Base-by-base conservation (phyloP, 1,139 yeast genomes). In the Pichia norvegensis region DNA sequence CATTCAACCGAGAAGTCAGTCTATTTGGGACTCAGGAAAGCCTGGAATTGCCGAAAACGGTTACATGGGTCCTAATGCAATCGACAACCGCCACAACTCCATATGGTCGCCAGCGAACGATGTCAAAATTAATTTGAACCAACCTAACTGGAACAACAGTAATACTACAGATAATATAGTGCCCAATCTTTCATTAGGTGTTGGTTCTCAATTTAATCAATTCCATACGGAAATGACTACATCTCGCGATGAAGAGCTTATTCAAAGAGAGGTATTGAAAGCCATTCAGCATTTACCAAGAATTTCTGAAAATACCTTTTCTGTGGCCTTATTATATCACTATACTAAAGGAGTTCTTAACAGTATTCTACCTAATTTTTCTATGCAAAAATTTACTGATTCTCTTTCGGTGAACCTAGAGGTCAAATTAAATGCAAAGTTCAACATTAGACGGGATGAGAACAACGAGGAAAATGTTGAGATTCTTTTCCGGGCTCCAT, bases 371-470 rank as follows among this genome's bases (percentile, higher is more conserved):
- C 52, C 56, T 14, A 46, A 46, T 21, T 58, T 76, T 42, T 66
- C 72, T 1, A 57, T 73, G 51, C 70, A 69, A 43, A 76, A 72
- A 50, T 75, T 74, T 50, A 60, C 72, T 38, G 56, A 59, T n/a
- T 65, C 68, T 10, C 48, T 62, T 41, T 48, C 46, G 4, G 27
- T 46, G 25, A 52, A 52, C 3, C 33, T 55, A 21, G 65, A 69
- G 43, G 63, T 51, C 2, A 55, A 53, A 22, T 29, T 73, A 31
- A 53, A 62, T 4, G 63, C 64, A 48, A 63, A 63, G 38, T 76
- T 75, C 55, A 77, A 73, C 36, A 60, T 73, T 41, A 58, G 70
- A 33, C 72, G 70, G 54, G 79, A 75, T 54, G 76, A 73, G 42
- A 63, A 65, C 46, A 77, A 63, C 72, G 41, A 70, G 9, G 40